Conservation (phyloP, 208 protist genomes). For the Acanthamoeba culbertsoni region DNA sequence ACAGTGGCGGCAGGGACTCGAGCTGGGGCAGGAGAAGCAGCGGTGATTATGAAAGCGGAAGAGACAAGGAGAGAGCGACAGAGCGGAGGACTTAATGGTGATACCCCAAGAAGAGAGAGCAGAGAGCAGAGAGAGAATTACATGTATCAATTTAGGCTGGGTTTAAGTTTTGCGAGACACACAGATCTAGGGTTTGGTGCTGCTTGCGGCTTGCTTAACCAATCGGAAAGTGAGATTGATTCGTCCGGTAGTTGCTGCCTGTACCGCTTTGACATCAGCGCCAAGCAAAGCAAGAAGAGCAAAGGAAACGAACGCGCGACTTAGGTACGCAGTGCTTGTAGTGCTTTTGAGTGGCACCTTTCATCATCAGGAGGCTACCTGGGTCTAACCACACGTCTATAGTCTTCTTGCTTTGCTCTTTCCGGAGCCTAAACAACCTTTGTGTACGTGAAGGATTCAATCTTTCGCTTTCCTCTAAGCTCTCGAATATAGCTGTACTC, state of each 20-base stretch:
- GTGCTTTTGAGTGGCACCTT: conserved; percentile 25
- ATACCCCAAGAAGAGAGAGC: too few species aligned
- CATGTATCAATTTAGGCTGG: too few species aligned
- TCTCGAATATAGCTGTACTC: background rate
- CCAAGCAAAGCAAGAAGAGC: background rate
- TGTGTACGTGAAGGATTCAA: background rate
- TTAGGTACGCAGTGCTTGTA: conserved; percentile 38
- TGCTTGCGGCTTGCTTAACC: too few species aligned
- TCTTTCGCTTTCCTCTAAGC: background rate
- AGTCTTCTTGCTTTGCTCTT: background rate
- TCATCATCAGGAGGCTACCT: conserved; percentile 15
- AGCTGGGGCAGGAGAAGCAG: background rate
- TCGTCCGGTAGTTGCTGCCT: background rate
- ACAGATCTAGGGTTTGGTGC: too few species aligned
- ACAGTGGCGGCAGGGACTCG: background rate
- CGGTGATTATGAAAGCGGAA: background rate
- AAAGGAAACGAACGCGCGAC: background rate
- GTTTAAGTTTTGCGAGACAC: too few species aligned
- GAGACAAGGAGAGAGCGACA: background rate
- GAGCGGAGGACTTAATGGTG: background rate
- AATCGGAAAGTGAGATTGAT: conserved; percentile 37
- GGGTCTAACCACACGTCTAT: background rate
- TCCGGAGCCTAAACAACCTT: background rate
- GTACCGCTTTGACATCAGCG: background rate
- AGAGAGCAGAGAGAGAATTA: too few species aligned